Conservation (phyloP, 2,329 filamentous ascomycete species). For the Phialocephala sp. region DNA sequence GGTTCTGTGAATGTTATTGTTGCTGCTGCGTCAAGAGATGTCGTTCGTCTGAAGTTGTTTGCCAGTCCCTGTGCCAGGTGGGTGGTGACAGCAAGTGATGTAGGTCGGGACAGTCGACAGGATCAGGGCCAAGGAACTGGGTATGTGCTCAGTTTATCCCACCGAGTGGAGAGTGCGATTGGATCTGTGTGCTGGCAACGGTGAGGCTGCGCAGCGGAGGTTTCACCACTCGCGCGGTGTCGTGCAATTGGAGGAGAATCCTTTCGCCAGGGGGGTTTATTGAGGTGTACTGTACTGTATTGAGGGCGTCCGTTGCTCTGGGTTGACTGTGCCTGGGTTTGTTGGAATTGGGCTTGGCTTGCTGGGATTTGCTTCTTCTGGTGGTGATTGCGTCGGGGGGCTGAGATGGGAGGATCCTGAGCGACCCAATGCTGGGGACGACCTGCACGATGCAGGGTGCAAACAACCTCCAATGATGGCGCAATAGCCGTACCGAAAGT, state of each 20-base stretch:
- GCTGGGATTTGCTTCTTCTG: neutral
- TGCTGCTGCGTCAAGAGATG: neutral
- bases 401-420: neutral
- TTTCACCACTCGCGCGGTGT: neutral
- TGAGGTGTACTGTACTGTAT: too few species aligned
- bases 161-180: neutral
- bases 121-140: slow-evolving; percentile 3
- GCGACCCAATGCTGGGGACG: slow-evolving; percentile 10
- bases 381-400: slow-evolving; percentile 4
- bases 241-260: neutral
- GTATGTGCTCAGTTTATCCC: neutral
- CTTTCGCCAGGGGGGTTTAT: neutral
- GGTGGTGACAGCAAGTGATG: neutral
- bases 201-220: slow-evolving; percentile 3
- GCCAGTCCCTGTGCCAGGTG: neutral
- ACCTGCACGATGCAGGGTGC: neutral
- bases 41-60: slow-evolving; percentile 9
- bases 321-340: too few species aligned
- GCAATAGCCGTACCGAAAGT: neutral
- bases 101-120: neutral
- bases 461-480: slow-evolving; percentile 5
- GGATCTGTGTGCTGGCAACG: slow-evolving; percentile 1
- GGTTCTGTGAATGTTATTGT: neutral
- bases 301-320: too few species aligned
- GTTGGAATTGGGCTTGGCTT: too few species aligned